These are phyloP conservation scores for Tilletiopsis washingtonensis DNA, from an alignment of 1,284 basidiomycete genomes.

Conservation along the genomic window DNA sequence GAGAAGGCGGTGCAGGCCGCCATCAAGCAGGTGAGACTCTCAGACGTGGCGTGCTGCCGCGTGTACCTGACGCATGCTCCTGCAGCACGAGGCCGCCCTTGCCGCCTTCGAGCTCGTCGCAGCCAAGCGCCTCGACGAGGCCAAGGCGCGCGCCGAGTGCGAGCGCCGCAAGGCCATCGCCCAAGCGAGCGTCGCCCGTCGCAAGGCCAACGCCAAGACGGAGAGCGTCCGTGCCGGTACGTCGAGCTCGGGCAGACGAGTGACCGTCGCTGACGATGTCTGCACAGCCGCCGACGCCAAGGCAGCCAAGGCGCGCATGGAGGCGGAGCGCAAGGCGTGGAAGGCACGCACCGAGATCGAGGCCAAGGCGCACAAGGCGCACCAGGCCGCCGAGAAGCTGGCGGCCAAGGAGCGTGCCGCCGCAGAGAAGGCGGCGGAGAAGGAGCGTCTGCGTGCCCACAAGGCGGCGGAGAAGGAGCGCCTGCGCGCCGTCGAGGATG, in stretches of 20 bases:
- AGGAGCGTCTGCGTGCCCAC: neutral
- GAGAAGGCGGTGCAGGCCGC: neutral
- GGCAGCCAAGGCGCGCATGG: neutral
- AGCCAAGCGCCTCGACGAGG: neutral
- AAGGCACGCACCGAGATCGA: neutral
- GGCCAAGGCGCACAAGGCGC: neutral
- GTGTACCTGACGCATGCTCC: too few species aligned
- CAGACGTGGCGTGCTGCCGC: too few species aligned
- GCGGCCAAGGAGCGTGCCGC: neutral
- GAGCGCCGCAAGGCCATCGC: neutral
- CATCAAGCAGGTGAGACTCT: too few species aligned
- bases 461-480: neutral
- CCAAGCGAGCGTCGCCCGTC: neutral
- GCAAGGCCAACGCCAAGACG: neutral
- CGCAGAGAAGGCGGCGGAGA: neutral
- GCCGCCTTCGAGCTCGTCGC: neutral
- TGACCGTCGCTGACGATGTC: too few species aligned
- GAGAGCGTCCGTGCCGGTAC: neutral
- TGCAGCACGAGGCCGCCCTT: neutral
- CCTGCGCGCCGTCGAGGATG: neutral
- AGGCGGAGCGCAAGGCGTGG: neutral
- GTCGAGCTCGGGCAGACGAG: too few species aligned
- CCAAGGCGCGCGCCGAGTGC: neutral
- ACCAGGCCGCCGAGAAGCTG: neutral
- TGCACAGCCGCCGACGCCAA: neutral